Conservation (phyloP, 2,329 filamentous ascomycete species). For the Amauroascus niger region DNA sequence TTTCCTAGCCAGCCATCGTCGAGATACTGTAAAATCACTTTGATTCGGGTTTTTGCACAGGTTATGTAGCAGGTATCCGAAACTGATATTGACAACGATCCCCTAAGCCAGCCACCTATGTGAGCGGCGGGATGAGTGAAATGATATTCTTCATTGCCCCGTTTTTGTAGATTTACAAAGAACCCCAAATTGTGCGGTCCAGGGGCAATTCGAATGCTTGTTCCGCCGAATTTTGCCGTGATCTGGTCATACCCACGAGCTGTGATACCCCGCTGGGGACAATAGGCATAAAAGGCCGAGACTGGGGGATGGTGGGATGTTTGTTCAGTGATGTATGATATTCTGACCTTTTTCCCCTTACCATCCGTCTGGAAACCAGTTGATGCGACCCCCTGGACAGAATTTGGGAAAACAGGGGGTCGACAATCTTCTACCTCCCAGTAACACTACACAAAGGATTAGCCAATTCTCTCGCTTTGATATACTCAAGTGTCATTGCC, state of each 20-base stretch:
- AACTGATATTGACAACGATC: slow-evolving; percentile 80
- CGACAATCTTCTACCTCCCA: slow-evolving; percentile 83
- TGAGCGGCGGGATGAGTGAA: slow-evolving; percentile 91
- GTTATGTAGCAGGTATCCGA: slow-evolving; percentile 81
- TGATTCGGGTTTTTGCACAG: slow-evolving; percentile 81
- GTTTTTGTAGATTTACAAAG: slow-evolving; percentile 74
- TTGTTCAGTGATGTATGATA: slow-evolving; percentile 94
- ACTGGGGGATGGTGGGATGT: slow-evolving; percentile 97
- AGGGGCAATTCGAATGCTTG: slow-evolving; percentile 80
- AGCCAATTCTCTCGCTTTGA: slow-evolving; percentile 9
- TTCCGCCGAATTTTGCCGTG: slow-evolving; percentile 94
- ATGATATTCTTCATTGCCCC: slow-evolving; percentile 83
- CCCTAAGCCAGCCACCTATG: slow-evolving; percentile 75
- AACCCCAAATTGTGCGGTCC: slow-evolving; percentile 93
- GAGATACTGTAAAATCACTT: slow-evolving; percentile 83
- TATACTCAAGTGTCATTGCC: neutral
- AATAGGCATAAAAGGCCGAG: slow-evolving; percentile 89
- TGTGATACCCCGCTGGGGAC: slow-evolving; percentile 77
- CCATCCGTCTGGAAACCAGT: slow-evolving; percentile 7
- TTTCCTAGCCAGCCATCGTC: slow-evolving; percentile 93
- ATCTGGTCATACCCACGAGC: slow-evolving; percentile 92
- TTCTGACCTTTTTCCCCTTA: slow-evolving; percentile 51
- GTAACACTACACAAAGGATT: slow-evolving; percentile 56
- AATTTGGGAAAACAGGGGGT: slow-evolving; percentile 47
- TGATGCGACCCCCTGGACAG: slow-evolving; percentile 17